These are phyloP conservation scores for Laburnicola sp. DNA, from an alignment of 2,329 filamentous ascomycete species.

Conservation along the genomic window DNA sequence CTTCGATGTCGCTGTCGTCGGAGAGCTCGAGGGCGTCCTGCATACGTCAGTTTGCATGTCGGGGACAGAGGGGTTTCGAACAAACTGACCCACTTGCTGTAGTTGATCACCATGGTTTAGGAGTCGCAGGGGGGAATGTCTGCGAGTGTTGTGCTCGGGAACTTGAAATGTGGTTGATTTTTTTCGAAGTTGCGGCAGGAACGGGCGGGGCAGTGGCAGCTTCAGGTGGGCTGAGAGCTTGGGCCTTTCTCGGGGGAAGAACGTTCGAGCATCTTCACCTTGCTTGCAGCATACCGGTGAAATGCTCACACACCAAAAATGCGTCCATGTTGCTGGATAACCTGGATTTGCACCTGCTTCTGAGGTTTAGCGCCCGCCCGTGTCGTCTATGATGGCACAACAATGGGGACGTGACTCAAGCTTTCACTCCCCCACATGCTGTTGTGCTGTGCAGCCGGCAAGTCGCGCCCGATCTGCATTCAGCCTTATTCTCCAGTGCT, in stretches of 20 bases:
- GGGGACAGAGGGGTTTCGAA: neutral
- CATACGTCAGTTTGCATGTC: slow-evolving; percentile 13
- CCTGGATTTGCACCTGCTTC: no score
- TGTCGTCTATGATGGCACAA: no score
- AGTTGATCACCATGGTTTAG: slow-evolving; percentile 62
- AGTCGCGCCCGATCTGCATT: no score
- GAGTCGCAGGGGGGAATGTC: slow-evolving; percentile 3
- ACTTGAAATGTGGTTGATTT: no score
- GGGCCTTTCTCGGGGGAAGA: slow-evolving; percentile 21
- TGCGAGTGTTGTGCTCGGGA: slow-evolving; percentile 13
- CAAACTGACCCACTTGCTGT: slow-evolving; percentile 70
- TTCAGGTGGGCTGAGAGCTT: slow-evolving; percentile 13
- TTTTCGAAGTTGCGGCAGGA: neutral
- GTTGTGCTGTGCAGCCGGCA: no score
- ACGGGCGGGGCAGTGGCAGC: slow-evolving; percentile 16
- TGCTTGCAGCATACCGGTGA: neutral
- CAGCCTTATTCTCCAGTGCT: no score
- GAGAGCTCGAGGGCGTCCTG: slow-evolving; percentile 92
- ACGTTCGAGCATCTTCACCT: slow-evolving; percentile 29
- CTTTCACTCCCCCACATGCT: no score
- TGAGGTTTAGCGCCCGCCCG: no score
- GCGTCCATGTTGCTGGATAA: no score
- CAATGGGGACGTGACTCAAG: no score
- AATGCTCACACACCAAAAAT: no score
- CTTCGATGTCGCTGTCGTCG: slow-evolving; percentile 97